Base-by-base conservation (phyloP, 1,284 basidiomycete species). In the Ganoderma multipileum region DNA sequence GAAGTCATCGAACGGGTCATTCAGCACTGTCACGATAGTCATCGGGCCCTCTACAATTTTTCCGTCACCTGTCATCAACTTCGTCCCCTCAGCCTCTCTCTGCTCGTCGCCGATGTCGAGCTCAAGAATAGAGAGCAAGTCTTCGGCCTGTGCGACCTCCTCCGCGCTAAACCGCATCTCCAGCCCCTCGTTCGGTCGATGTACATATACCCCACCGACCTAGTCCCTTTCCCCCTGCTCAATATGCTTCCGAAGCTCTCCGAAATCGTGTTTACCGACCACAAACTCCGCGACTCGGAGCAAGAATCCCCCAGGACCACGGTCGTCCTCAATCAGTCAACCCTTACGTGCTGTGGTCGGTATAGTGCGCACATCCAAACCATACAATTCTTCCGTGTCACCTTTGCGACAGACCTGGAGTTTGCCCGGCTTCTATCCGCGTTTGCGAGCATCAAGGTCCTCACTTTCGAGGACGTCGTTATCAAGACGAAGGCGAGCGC, bases 1-100 rank as follows among this genome's bases (percentile, higher is more conserved):
- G 52, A 55, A 55, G 52, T 55, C 30, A 55, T 55, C 26, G 52
- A 55, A 33, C 30, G 28, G 52, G 52, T 55, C 30, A 30, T 55
- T 18, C 16, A 20, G 26, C 30, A 55, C 30, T 55, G 28, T 7
- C 18, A 55, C 16, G 52, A 55, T 16, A 33, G 23, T 20, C 52
- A 20, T 18, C 52, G 52, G 14, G 18, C 52, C 52, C 52, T 55
- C 28, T 33, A 33, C 52, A 55, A 55, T 28, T 55, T 55, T 30
- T 55, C 52, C 28, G 8, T 55, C 30, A 18, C 52, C 2, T 55
- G 52, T 33, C 52, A 20, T 5, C 52, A 55, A 30, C 52, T 55
- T 9, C 52, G 52, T 20, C 28, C 52, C 23, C 52, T 28, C 30
- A 55, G 52, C 28, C 52, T 55, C 52, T 16, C 52, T 30, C 28